Evolutionary conservation across 208 protist species (phyloP).

Genomic region (Zelonia costaricensis): DNA sequence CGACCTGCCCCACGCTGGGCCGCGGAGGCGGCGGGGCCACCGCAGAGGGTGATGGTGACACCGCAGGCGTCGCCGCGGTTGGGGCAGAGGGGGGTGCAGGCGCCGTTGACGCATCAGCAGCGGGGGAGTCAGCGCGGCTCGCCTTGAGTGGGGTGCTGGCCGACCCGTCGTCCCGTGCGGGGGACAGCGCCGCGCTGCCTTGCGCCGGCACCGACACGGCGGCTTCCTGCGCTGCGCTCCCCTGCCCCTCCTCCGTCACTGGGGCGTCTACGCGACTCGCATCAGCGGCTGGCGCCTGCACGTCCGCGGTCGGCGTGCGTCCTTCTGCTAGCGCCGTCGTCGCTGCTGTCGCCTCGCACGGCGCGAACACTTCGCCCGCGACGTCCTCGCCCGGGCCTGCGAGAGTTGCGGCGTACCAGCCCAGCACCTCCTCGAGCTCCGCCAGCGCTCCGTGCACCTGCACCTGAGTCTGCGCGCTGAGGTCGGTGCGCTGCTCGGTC

Average conservation of each 20-base stretch:
- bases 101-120: no score
- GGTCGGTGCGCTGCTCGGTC: neutral
- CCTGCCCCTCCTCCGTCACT: neutral
- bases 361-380: neutral
- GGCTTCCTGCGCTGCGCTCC: neutral
- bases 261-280: no score
- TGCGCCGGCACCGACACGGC: neutral
- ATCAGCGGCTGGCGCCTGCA: no score
- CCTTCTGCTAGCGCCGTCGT: neutral
- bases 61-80: no score
- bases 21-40: no score
- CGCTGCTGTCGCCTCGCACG: neutral
- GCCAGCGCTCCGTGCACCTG: constrained; percentile 3
- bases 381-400: neutral
- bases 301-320: no score
- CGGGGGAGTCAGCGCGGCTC: no score
- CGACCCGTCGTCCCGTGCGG: no score
- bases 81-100: no score
- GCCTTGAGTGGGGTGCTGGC: no score
- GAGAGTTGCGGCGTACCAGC: constrained; percentile 12
- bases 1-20: no score
- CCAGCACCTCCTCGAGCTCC: constrained; percentile 4
- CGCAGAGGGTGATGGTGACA: no score
- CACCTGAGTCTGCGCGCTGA: neutral
- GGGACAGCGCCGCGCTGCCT: neutral